Conservation (phyloP, 2,329 filamentous ascomycete species). For the Orbilia oligospora region DNA sequence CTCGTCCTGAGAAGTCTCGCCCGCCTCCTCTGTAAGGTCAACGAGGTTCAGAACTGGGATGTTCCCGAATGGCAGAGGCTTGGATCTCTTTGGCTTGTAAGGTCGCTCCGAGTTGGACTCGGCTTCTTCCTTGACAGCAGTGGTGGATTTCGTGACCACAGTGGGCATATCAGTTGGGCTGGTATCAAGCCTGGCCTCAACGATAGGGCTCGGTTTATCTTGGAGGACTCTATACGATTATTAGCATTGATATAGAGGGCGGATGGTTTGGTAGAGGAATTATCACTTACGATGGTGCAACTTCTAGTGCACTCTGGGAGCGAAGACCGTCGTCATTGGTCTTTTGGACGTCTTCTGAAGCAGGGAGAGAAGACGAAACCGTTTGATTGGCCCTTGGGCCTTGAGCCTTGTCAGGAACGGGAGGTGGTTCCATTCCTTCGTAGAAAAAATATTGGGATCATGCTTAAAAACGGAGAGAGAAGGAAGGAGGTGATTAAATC, state of each 20-base stretch:
- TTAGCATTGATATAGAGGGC: neutral
- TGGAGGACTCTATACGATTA: neutral
- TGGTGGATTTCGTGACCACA: too few species aligned
- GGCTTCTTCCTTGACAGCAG: neutral
- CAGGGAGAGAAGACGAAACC: neutral
- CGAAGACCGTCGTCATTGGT: neutral
- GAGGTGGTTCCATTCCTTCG: slow-evolving; percentile 7
- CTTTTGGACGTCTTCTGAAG: neutral
- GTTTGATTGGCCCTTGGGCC: neutral
- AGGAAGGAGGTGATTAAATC: neutral
- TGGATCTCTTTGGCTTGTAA: slow-evolving; percentile 2
- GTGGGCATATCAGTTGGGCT: neutral
- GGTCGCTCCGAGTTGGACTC: neutral
- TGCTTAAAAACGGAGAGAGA: too few species aligned
- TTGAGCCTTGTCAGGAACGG: neutral
- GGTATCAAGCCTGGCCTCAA: neutral
- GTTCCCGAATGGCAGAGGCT: neutral
- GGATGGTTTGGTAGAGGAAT: neutral
- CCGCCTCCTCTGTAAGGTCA: slow-evolving; percentile 1
- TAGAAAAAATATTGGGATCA: neutral
- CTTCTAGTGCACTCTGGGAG: neutral
- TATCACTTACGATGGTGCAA: slow-evolving; percentile 8
- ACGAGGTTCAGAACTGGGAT: slow-evolving; percentile 4
- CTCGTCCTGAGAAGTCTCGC: neutral
- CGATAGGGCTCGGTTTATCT: neutral